phyloP scores from a whole-genome alignment of 371 early-diverging fungal genomes.

The Chytridium lagenaria region DNA sequence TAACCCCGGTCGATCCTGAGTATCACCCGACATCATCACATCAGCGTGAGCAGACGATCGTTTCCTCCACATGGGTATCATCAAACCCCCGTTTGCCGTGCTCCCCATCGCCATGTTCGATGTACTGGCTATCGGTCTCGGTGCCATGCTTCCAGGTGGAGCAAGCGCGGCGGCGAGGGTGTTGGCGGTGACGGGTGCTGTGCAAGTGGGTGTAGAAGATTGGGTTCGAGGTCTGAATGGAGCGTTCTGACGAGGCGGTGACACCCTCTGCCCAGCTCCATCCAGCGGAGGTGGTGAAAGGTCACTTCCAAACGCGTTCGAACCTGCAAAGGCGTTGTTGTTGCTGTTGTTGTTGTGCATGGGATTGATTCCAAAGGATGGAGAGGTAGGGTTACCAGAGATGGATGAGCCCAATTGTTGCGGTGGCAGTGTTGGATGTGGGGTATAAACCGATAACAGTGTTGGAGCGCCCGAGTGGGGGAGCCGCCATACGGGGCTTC shows the following conservation, averaged over 20 bases:
- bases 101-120: neutral
- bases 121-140: neutral
- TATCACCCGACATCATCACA: neutral
- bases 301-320: too few relatives aligned
- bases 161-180: neutral
- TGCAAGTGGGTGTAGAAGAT: neutral
- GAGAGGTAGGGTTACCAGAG: too few relatives aligned
- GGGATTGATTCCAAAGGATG: too few relatives aligned
- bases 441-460: too few relatives aligned
- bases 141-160: neutral
- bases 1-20: neutral
- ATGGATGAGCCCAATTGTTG: too few relatives aligned
- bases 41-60: neutral
- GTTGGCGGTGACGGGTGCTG: neutral
- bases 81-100: neutral
- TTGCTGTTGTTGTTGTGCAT: too few relatives aligned
- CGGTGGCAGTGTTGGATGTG: too few relatives aligned
- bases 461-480: too few relatives aligned
- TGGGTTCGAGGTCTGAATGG: neutral
- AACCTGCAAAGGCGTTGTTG: too few relatives aligned
- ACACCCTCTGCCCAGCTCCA: too few relatives aligned
- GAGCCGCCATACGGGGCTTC: too few relatives aligned
- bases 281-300: too few relatives aligned
- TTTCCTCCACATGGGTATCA: neutral
- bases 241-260: neutral